phyloP scores from a whole-genome alignment of 2,329 filamentous ascomycete genomes.

The Sporothrix brunneoviolacea region DNA sequence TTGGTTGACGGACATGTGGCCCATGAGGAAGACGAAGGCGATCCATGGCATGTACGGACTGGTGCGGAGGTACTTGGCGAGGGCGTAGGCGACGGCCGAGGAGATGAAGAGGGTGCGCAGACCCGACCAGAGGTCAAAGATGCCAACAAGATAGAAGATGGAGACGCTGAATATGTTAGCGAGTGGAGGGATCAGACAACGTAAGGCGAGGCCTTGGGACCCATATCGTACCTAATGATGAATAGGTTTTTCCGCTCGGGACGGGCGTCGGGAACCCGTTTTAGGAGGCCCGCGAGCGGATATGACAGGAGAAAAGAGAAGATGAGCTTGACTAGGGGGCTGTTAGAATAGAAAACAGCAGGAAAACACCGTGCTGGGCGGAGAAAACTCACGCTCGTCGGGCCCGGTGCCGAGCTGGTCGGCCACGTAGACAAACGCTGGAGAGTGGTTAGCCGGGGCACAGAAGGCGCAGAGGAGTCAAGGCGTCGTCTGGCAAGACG shows the following conservation, averaged over 20 bases:
- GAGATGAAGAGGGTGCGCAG: conserved; percentile 73
- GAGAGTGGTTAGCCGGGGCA: background rate
- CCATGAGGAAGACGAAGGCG: conserved; percentile 89
- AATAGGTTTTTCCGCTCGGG: conserved; percentile 85
- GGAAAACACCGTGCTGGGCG: background rate
- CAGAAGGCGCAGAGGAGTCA: background rate
- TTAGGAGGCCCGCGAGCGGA: conserved; percentile 79
- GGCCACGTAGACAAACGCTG: conserved; percentile 39
- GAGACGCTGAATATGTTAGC: conserved; percentile 59
- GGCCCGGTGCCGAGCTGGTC: conserved; percentile 36
- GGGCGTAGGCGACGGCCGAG: conserved; percentile 70
- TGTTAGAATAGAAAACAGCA: background rate
- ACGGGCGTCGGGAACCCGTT: conserved; percentile 78
- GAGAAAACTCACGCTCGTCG: conserved; percentile 36
- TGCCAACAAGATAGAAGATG: conserved; percentile 84
- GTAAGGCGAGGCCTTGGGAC: background rate
- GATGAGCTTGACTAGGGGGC: conserved; percentile 79
- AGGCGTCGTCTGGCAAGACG: background rate
- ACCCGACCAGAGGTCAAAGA: conserved; percentile 88
- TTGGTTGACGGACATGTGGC: conserved; percentile 87
- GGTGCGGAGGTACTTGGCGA: conserved; percentile 69
- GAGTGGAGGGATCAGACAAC: background rate
- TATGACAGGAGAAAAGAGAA: conserved; percentile 87
- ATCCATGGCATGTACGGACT: conserved; percentile 98
- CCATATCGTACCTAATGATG: conserved; percentile 66